Percentiles rank a stretch among this genome's conserved stretches.
These are phyloP conservation scores for Aspergillus sp. DNA, from an alignment of 2,329 filamentous ascomycete genomes.

Conservation along the genomic window DNA sequence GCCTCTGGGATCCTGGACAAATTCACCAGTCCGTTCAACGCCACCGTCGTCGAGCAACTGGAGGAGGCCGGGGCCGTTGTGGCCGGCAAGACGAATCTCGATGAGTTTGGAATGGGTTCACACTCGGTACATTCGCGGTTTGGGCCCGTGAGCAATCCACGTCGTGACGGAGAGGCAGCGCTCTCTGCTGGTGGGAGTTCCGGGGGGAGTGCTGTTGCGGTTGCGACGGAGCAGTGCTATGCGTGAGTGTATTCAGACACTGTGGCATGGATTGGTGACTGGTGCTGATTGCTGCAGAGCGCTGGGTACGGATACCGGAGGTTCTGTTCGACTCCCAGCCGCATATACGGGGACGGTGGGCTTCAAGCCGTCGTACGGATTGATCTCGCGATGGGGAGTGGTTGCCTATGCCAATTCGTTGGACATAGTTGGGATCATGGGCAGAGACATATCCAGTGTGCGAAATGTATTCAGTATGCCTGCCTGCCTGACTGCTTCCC, in stretches of 20 bases:
- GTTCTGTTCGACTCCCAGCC: conserved; percentile 77
- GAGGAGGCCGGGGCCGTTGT: conserved; percentile 54
- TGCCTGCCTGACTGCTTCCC: conserved; percentile 15
- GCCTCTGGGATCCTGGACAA: conserved; percentile 65
- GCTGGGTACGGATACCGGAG: conserved; percentile 88
- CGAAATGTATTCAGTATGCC: conserved; percentile 43
- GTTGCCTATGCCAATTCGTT: conserved; percentile 88
- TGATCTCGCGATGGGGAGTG: conserved; percentile 77
- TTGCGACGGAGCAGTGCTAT: conserved; percentile 56
- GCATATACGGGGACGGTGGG: conserved; percentile 77
- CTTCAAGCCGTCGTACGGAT: conserved; percentile 86
- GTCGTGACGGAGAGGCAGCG: conserved; percentile 28
- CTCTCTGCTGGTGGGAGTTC: conserved; percentile 81
- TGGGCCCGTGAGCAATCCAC: conserved; percentile 54
- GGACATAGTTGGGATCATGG: conserved; percentile 77
- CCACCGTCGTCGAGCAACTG: conserved; percentile 67
- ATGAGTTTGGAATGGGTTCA: conserved; percentile 94
- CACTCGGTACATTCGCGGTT: conserved; percentile 62
- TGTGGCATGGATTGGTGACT: conserved; percentile 2
- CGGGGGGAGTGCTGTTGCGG: conserved; percentile 82
- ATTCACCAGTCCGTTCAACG: conserved; percentile 70
- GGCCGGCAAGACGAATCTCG: conserved; percentile 80
- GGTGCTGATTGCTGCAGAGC: conserved; percentile 40
- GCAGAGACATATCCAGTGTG: conserved; percentile 46
- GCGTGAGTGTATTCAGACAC: conserved; percentile 35